A percentile compares a stretch with the other conserved stretches of the same genome.
Evolutionary conservation across 495 filamentous ascomycete species (phyloP).

Genomic region (Penicillium steckii): DNA sequence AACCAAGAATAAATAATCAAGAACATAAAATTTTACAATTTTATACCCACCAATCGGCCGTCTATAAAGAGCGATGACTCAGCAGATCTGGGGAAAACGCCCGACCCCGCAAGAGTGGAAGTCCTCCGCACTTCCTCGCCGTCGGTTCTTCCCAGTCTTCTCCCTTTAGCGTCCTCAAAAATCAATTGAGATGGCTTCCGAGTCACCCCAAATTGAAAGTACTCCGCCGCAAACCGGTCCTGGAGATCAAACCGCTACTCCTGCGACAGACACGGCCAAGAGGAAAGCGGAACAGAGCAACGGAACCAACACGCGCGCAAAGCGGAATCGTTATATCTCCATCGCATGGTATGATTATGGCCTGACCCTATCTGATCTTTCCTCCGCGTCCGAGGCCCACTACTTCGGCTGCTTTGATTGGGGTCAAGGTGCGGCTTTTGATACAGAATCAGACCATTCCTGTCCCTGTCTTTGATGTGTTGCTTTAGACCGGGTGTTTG

Average conservation of each 20-base stretch:
- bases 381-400: conserved; percentile 1
- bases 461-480: neutral
- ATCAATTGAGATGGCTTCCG: conserved; percentile 35
- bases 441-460: conserved; percentile 14
- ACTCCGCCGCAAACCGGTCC: conserved; percentile 21
- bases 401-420: neutral
- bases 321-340: conserved; percentile 77
- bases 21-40: neutral
- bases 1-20: too few relatives aligned
- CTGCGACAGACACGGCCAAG: conserved; percentile 37
- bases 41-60: conserved; percentile 7
- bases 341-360: conserved; percentile 74
- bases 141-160: conserved; percentile 13
- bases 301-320: conserved; percentile 50
- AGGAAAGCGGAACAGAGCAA: conserved; percentile 49
- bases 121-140: conserved; percentile 40
- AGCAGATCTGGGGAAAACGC: conserved; percentile 38
- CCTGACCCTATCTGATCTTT: conserved; percentile 9
- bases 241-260: conserved; percentile 24
- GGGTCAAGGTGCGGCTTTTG: neutral
- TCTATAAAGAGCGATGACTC: conserved; percentile 19
- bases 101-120: conserved; percentile 43
- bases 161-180: conserved; percentile 3
- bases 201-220: conserved; percentile 35
- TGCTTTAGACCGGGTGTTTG: neutral